Evolutionary conservation across 1,139 yeast species (phyloP), one percentile per base, ranked within the genome.

Genomic region (Hemisphaericaspora xylanilytica): DNA sequence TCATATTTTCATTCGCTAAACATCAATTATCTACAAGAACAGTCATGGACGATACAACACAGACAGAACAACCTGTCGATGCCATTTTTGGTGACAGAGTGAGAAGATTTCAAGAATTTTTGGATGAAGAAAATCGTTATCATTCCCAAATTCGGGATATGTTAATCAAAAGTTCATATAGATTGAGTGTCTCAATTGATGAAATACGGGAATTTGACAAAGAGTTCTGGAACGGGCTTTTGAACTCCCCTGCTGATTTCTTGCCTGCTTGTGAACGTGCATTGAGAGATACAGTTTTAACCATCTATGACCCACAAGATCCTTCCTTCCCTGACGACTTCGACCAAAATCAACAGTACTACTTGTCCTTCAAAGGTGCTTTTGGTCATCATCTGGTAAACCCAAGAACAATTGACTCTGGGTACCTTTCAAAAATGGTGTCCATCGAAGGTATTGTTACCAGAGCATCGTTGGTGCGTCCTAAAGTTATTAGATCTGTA

Each of bases 401-500:
- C 15, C 97, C 99, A 20, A 76, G 98, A 56, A 81, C 96, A 2
- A 80, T 94, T 45, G 79, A 82, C 45, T 84, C 97, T 2, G 65
- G 73, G 13, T 85, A 80, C 49, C 69, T 92, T 39, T 88, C 95
- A 36, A 83, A 83, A 53, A 70, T 92, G 75, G 81, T 92, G 27
- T 85, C 96, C 1, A 73, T 94, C 27, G 97, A 92, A 64, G 99
- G 99, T 41, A 92, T 92, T 53, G 96, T 92, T 14, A 92, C 98
- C 2, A 74, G 95, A 47, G 92, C 96, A 30, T 89, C 97, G 1
- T 70, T 92, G 45, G 95, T 92, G 33, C 78, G 97, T 45, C 98
- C 98, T 24, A 92, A 92, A 58, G 78, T 92, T 40, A 78, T 89
- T 35, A 76, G 96, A 52, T 88, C 97, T 2, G 97, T 94, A 27